These are phyloP conservation scores for Phytopythium helicoides DNA, from an alignment of 352 stramenopile genomes.

Conservation along the genomic window DNA sequence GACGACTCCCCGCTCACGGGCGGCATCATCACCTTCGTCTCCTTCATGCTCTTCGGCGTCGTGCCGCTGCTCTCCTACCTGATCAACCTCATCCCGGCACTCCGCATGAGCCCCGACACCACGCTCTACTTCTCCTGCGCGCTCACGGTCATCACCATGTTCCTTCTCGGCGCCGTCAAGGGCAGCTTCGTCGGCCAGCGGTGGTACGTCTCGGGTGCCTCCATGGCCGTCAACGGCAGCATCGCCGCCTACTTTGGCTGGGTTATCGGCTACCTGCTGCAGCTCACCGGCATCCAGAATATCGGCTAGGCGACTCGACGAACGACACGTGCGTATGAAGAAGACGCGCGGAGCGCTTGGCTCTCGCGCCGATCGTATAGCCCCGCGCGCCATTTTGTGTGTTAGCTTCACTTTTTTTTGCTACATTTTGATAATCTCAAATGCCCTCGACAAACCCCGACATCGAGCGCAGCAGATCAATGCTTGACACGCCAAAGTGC, in stretches of 20 bases:
- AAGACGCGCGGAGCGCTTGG: not conserved
- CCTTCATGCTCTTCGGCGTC: constrained; percentile 90
- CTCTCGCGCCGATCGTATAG: not conserved
- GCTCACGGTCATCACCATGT: constrained; percentile 93
- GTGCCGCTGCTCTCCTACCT: constrained; percentile 94
- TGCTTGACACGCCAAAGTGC: constrained; percentile 43
- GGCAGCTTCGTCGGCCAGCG: constrained; percentile 77
- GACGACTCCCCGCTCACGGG: constrained; percentile 86
- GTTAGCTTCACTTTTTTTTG: not conserved
- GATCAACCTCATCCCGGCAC: constrained; percentile 72
- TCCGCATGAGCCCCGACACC: constrained; percentile 57
- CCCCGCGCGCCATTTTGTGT: not conserved
- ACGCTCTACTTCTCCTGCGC: constrained; percentile 92
- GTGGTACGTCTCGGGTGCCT: constrained; percentile 62
- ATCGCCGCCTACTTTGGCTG: constrained; percentile 72
- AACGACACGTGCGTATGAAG: too few relatives aligned
- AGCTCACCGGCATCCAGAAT: constrained; percentile 80
- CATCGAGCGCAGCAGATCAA: constrained; percentile 62
- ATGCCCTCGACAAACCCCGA: constrained; percentile 55
- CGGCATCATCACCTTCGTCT: constrained; percentile 88
- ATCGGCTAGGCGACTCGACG: constrained; percentile 33
- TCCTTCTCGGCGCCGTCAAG: constrained; percentile 93
- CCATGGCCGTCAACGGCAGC: constrained; percentile 78
- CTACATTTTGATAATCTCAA: constrained; percentile 7
- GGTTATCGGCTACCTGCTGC: constrained; percentile 80